phyloP scores from a whole-genome alignment of 495 filamentous ascomycete species.

The Aspergillus leporis region DNA sequence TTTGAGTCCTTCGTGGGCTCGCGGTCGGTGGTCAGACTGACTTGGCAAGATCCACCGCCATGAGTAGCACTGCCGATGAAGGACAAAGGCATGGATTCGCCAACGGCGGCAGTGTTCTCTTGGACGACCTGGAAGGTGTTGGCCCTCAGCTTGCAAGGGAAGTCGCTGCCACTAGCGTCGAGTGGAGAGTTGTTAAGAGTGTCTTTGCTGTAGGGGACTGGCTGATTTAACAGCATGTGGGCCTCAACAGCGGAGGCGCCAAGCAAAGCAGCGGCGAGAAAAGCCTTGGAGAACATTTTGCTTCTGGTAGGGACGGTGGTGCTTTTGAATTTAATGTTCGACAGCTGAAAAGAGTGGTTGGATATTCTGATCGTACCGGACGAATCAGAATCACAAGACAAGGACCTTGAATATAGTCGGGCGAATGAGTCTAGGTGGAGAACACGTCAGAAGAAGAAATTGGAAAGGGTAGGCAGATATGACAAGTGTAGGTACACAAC shows the following conservation, averaged over 20 bases:
- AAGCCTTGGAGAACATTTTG: slow-evolving; percentile 44
- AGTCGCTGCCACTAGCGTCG: slow-evolving; percentile 59
- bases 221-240: slow-evolving; percentile 73
- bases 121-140: slow-evolving; percentile 24
- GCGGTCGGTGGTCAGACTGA: slow-evolving; percentile 76
- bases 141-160: slow-evolving; percentile 69
- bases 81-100: slow-evolving; percentile 27
- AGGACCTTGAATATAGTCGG: background rate
- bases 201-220: slow-evolving; percentile 61
- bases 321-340: slow-evolving; percentile 26
- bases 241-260: slow-evolving; percentile 49
- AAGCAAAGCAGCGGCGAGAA: slow-evolving; percentile 43
- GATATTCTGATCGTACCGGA: slow-evolving; percentile 44
- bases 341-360: slow-evolving; percentile 22
- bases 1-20: slow-evolving; percentile 49
- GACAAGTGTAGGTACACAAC: background rate
- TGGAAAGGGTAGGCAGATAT: background rate
- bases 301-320: slow-evolving; percentile 12
- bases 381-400: slow-evolving; percentile 30
- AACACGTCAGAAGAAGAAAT: background rate
- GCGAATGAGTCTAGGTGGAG: slow-evolving; percentile 6
- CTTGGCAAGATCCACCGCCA: slow-evolving; percentile 87
- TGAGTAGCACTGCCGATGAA: slow-evolving; percentile 63
- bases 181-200: slow-evolving; percentile 64
- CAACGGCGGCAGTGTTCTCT: slow-evolving; percentile 35